A percentile compares a stretch with the other conserved stretches of the same genome.
phyloP scores from a whole-genome alignment of 2,329 filamentous ascomycete genomes.

The Paracorniculantispora psalliotae region DNA sequence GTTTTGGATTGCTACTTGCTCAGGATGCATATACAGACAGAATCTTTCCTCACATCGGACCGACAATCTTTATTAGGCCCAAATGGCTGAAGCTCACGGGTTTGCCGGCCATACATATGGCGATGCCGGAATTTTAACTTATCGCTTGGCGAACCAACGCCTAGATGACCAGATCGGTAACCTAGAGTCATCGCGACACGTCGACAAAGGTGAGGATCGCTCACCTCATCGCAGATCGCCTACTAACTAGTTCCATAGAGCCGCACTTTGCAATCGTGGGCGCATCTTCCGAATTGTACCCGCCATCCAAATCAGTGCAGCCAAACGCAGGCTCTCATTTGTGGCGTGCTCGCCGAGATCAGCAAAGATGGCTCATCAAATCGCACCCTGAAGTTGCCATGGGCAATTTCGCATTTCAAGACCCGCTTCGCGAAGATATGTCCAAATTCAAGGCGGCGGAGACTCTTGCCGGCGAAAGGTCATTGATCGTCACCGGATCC shows the following conservation, averaged over 20 bases:
- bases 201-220: constrained; percentile 21
- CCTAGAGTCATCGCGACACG: constrained; percentile 28
- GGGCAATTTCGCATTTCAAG: constrained; percentile 29
- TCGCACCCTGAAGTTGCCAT: constrained; percentile 46
- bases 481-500: constrained; percentile 52
- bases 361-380: constrained; percentile 47
- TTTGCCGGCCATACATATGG: constrained; percentile 29
- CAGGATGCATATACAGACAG: constrained; percentile 31
- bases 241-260: constrained; percentile 18
- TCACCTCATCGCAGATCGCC: background rate
- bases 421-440: constrained; percentile 33
- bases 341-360: constrained; percentile 29
- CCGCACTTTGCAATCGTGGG: constrained; percentile 30
- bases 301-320: constrained; percentile 25
- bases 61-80: constrained; percentile 27
- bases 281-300: constrained; percentile 30
- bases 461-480: constrained; percentile 18
- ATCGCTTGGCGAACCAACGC: constrained; percentile 22
- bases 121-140: constrained; percentile 29
- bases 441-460: constrained; percentile 25
- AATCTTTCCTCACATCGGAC: constrained; percentile 21
- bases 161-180: constrained; percentile 22
- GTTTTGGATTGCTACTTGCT: background rate
- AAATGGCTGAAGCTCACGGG: constrained; percentile 34
- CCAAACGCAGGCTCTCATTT: constrained; percentile 22